Evolutionary conservation across 1,284 basidiomycete species (phyloP), one percentile per base, ranked within the genome.

Genomic region (Ustilago esculenta): DNA sequence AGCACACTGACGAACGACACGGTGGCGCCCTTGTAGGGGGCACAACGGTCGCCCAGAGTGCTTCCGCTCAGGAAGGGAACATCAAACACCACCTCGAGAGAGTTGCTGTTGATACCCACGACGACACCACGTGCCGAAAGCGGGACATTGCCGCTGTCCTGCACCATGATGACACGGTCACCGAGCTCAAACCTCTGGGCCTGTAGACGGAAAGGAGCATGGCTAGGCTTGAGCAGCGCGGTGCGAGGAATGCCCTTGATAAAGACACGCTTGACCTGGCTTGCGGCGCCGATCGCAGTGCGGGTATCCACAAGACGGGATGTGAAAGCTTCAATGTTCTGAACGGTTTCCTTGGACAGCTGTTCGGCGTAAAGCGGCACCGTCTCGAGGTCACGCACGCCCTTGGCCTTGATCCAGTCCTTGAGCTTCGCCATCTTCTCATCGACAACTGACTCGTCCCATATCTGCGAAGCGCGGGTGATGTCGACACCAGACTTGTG

Each of bases 71-170:
- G 91, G 84, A 98, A 98, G 0, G 93, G 87, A 18, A 90, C 88
- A 82, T 98, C 96, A 90, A 96, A 98, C 0, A 96, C 87, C n/a
- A 98, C 90, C 81, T 98, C 96, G 86, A 98, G 90, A 10, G 90
- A 88, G 52, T 59, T 61, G 77, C 90, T 91, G 11, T 88, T 85
- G 75, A 98, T 84, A 5, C 94, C 93, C 49, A 98, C 88, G 15
- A 98, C 93, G 9, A 95, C 92, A 35, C 96, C 96, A 82, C 95
- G 95, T 52, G 90, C 90, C 2, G 90, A 89, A 10, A 98, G 85
- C 0, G 94, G 94, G 0, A 98, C 93, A 21, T 90, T 89, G n/a
- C 95, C 95, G 14, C 85, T 83, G 81, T 98, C 95, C 72, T 92
- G 90, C 1, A 97, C 93, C 90, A 95, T 95, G 24, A 91, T 90